Conservation (phyloP, 1,284 basidiomycete species). For the Tilletia indica region DNA sequence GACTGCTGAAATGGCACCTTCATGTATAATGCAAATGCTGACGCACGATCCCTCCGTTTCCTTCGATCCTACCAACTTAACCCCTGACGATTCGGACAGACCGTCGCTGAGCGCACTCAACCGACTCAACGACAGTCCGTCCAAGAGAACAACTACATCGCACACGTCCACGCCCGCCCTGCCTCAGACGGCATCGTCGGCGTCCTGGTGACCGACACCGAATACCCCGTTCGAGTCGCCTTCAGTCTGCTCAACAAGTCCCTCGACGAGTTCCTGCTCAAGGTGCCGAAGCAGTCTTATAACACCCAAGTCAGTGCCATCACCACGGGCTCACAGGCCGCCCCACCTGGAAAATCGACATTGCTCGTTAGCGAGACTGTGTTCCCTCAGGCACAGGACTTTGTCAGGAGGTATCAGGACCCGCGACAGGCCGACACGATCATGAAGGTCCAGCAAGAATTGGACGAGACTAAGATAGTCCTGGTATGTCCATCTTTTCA, state of each 20-base stretch:
- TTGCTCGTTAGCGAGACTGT: conserved; percentile 41
- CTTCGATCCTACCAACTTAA: conserved; percentile 72
- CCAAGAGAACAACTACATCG: conserved; percentile 89
- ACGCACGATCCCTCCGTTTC: conserved; percentile 67
- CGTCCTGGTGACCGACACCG: conserved; percentile 88
- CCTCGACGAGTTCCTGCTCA: conserved; percentile 84
- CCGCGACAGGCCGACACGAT: conserved; percentile 96
- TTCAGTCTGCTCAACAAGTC: conserved; percentile 93
- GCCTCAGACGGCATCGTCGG: conserved; percentile 62
- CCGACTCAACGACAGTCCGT: conserved; percentile 72
- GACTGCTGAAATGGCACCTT: not conserved
- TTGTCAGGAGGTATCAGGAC: conserved; percentile 93
- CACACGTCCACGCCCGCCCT: conserved; percentile 73
- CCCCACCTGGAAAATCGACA: conserved; percentile 49
- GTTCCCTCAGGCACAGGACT: conserved; percentile 67
- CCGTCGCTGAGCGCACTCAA: conserved; percentile 84
- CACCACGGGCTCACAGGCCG: conserved; percentile 40
- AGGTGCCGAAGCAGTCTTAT: conserved; percentile 67
- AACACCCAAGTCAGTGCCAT: conserved; percentile 57
- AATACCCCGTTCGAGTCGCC: conserved; percentile 93
- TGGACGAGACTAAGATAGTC: conserved; percentile 99
- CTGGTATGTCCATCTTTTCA: conserved; percentile 24
- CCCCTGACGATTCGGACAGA: conserved; percentile 58
- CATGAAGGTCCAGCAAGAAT: conserved; percentile 95
- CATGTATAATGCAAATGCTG: not conserved